Conservation (phyloP, 371 early-diverging fungal species). For the Mortierella sp. region DNA sequence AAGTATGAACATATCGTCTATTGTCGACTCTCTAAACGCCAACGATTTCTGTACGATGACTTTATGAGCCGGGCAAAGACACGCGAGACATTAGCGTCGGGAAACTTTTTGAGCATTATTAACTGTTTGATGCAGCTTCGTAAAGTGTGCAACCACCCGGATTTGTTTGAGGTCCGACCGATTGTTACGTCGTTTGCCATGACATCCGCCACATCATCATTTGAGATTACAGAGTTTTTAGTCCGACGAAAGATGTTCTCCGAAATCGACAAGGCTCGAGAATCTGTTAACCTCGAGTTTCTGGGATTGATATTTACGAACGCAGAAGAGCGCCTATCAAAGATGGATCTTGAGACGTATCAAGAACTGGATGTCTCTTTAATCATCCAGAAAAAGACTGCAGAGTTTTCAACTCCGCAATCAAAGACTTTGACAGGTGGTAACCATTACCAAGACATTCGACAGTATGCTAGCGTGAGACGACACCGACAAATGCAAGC, state of each 20-base stretch:
- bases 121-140: conserved; percentile 96
- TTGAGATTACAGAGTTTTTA: conserved; percentile 59
- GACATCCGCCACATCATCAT: conserved; percentile 62
- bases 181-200: conserved; percentile 84
- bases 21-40: conserved; percentile 83
- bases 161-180: conserved; percentile 92
- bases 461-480: conserved; percentile 39
- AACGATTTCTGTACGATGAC: conserved; percentile 90
- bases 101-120: conserved; percentile 87
- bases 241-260: conserved; percentile 62
- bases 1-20: conserved; percentile 87
- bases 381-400: conserved; percentile 55
- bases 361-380: conserved; percentile 61
- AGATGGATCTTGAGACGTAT: conserved; percentile 55
- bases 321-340: conserved; percentile 46
- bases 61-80: conserved; percentile 90
- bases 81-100: conserved; percentile 78
- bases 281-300: conserved; percentile 56
- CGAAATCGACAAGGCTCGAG: conserved; percentile 41
- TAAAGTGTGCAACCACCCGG: conserved; percentile 98
- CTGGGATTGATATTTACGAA: conserved; percentile 63
- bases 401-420: conserved; percentile 32
- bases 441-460: conserved; percentile 50
- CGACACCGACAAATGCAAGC: conserved; percentile 31
- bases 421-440: conserved; percentile 31